phyloP scores from a whole-genome alignment of 345 rosid genomes.

The Balakata baccata region DNA sequence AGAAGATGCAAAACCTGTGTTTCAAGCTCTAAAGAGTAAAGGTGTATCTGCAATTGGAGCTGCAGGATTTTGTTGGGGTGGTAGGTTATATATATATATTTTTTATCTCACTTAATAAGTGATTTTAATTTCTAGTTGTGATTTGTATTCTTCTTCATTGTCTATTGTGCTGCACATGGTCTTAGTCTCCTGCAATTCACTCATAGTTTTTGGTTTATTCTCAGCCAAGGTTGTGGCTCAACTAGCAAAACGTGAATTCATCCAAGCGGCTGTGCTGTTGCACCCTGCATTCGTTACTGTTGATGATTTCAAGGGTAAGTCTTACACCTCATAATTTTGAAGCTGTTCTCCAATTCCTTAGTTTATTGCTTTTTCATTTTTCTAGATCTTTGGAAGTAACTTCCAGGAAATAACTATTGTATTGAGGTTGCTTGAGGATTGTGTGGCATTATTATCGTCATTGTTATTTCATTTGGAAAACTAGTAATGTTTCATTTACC shows the following conservation, averaged over 20 bases:
- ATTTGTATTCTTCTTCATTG: background rate
- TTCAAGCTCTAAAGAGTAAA: constrained; percentile 57
- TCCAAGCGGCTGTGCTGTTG: constrained; percentile 62
- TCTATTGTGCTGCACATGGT: background rate
- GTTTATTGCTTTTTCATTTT: background rate
- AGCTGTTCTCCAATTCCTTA: background rate
- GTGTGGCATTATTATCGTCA: background rate
- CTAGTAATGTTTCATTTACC: background rate
- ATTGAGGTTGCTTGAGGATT: background rate
- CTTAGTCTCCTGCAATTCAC: background rate
- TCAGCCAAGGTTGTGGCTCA: constrained; percentile 78
- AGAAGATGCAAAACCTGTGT: constrained; percentile 63
- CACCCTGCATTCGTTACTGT: constrained; percentile 71
- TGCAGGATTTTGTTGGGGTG: constrained; percentile 75
- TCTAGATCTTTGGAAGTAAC: background rate
- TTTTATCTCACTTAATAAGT: background rate
- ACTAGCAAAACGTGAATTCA: constrained; percentile 47
- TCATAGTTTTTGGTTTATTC: constrained; percentile 9
- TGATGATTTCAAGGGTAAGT: constrained; percentile 70
- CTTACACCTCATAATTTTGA: background rate
- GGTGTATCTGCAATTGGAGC: constrained; percentile 56
- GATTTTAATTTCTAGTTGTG: background rate
- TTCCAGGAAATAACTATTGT: background rate
- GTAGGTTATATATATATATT: constrained; percentile 32
- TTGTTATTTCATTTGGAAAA: background rate